Conservation (phyloP, 495 filamentous ascomycete species). For the Penicillium verhagenii region DNA sequence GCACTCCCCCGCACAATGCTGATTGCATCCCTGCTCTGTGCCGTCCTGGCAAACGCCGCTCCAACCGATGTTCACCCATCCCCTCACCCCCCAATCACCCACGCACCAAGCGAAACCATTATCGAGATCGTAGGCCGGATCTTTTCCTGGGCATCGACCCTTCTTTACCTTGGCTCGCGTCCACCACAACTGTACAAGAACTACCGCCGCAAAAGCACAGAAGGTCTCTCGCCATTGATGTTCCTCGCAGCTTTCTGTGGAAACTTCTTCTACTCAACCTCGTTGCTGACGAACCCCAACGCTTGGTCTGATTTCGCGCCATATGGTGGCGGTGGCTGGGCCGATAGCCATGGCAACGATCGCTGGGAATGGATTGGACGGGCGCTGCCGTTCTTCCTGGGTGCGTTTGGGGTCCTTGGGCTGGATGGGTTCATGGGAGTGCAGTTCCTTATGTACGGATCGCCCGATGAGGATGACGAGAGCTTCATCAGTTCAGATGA, state of each 20-base stretch:
- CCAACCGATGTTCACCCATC: constrained; percentile 28
- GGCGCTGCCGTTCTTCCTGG: constrained; percentile 68
- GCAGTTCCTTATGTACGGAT: constrained; percentile 63
- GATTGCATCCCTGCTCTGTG: constrained; percentile 46
- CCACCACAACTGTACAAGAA: constrained; percentile 73
- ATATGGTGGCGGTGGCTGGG: constrained; percentile 68
- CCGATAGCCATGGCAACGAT: constrained; percentile 56
- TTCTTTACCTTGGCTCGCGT: constrained; percentile 68
- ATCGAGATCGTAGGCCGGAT: constrained; percentile 53
- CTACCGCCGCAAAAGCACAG: constrained; percentile 61
- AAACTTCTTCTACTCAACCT: constrained; percentile 70
- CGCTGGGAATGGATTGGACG: constrained; percentile 57
- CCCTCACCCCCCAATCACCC: constrained; percentile 20
- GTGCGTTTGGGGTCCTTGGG: constrained; percentile 65
- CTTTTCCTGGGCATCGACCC: constrained; percentile 64
- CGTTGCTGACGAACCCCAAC: constrained; percentile 65
- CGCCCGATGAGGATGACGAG: constrained; percentile 31
- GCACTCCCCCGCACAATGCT: constrained; percentile 45
- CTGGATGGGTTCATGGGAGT: constrained; percentile 65
- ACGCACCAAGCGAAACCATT: constrained; percentile 24
- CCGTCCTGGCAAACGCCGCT: constrained; percentile 44
- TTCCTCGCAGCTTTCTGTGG: constrained; percentile 72
- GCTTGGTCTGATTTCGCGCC: constrained; percentile 61
- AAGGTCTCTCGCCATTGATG: constrained; percentile 65
- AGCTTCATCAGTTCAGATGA: constrained; percentile 18